Conservation (phyloP, 2,329 filamentous ascomycete species). For the Sclerotiophoma versabilis region DNA sequence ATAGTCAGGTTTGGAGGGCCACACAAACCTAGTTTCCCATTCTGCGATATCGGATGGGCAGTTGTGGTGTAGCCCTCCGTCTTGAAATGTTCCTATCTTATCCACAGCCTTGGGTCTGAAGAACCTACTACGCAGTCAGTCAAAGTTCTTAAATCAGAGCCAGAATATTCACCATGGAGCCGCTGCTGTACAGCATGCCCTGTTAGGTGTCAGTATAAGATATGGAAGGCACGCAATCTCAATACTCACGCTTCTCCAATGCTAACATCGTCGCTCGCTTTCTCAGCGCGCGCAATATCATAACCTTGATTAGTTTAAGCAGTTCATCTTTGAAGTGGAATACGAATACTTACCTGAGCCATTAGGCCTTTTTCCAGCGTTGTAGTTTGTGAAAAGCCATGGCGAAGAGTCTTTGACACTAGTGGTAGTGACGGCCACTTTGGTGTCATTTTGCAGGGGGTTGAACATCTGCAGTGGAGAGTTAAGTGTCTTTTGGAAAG, state of each 20-base stretch:
- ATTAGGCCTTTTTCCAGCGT: conserved; percentile 9
- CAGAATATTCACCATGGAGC: conserved; percentile 24
- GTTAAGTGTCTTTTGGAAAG: conserved; percentile 28
- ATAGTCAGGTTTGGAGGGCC: conserved; percentile 20
- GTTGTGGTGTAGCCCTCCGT: conserved; percentile 36
- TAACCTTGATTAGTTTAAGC: conserved; percentile 9
- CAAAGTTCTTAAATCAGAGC: too few species aligned
- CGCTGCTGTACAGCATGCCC: conserved; percentile 36
- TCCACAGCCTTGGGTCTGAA: conserved; percentile 4
- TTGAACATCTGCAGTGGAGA: conserved; percentile 35
- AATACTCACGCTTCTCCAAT: conserved; percentile 35
- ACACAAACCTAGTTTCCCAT: conserved; percentile 29
- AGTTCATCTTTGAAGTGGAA: neutral
- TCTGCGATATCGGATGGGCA: conserved; percentile 31
- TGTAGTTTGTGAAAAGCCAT: conserved; percentile 43
- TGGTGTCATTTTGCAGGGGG: conserved; percentile 29
- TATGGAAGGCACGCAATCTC: neutral
- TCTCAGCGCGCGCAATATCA: conserved; percentile 29
- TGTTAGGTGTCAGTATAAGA: conserved; percentile 2
- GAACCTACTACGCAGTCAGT: neutral
- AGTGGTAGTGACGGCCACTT: conserved; percentile 41
- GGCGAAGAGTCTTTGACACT: conserved; percentile 23
- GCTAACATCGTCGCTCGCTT: conserved; percentile 23
- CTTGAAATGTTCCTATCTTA: conserved; percentile 33
- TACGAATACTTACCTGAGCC: neutral